phyloP scores from a whole-genome alignment of 2,329 filamentous ascomycete species.

The Juglanconis sp. region DNA sequence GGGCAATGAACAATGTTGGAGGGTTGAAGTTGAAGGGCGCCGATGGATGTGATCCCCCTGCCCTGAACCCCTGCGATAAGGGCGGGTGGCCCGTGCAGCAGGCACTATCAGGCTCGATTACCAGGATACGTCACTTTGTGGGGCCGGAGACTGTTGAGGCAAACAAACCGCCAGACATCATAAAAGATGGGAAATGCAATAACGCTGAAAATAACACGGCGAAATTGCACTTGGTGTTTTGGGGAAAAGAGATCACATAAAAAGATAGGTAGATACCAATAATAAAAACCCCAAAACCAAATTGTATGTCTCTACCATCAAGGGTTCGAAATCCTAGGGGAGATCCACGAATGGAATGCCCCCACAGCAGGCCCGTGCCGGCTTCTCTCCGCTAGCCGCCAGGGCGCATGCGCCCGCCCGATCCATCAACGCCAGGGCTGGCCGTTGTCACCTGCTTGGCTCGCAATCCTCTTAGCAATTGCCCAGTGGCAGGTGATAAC shows the following conservation, averaged over 20 bases:
- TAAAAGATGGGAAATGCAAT: no score
- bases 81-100: neutral
- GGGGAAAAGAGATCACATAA: no score
- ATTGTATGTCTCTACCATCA: no score
- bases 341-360: neutral
- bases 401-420: neutral
- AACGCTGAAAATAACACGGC: no score
- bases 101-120: neutral
- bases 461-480: neutral
- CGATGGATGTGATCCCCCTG: no score
- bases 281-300: no score
- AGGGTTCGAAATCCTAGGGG: no score
- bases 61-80: neutral
- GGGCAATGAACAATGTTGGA: neutral
- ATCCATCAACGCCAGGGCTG: neutral
- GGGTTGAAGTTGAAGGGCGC: neutral
- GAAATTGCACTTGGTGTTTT: no score
- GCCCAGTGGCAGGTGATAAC: constrained; percentile 4
- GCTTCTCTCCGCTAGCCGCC: constrained; percentile 10
- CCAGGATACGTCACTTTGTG: neutral
- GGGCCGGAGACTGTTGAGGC: no score
- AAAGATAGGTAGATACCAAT: no score
- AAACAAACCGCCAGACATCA: no score
- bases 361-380: constrained; percentile 16
- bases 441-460: constrained; percentile 1